Percentiles rank a stretch among this genome's conserved stretches.
Conservation (phyloP, 805 yeast species). For the Kodamaea laetipori region DNA sequence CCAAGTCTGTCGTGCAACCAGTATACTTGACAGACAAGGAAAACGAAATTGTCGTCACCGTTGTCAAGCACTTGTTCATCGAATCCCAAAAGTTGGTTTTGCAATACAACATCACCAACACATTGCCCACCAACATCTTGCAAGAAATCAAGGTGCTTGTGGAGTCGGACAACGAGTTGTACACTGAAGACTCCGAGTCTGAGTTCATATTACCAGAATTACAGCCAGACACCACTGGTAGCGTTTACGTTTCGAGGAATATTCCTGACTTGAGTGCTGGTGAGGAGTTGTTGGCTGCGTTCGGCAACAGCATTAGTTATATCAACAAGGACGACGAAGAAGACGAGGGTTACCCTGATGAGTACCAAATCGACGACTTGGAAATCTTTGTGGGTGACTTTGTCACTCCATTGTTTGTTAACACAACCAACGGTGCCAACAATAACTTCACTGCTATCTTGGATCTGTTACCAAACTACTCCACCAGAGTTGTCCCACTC, state of each 20-base stretch:
- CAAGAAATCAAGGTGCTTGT: conserved; percentile 75
- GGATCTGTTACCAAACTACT: conserved; percentile 66
- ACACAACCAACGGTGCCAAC: conserved; percentile 29
- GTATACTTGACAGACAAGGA: conserved; percentile 84
- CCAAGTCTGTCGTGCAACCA: conserved; percentile 64
- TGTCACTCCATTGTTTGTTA: conserved; percentile 63
- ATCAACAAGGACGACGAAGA: conserved; percentile 79
- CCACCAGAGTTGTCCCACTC: conserved; percentile 69
- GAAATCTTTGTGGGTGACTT: conserved; percentile 79
- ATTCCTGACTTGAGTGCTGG: conserved; percentile 44
- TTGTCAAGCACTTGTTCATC: conserved; percentile 76
- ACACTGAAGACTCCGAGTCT: conserved; percentile 51
- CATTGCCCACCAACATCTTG: conserved; percentile 73
- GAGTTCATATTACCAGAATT: conserved; percentile 66
- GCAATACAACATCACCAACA: conserved; percentile 84
- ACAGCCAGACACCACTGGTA: conserved; percentile 68
- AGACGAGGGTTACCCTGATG: conserved; percentile 87
- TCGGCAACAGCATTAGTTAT: conserved; percentile 71
- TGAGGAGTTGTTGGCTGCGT: conserved; percentile 40
- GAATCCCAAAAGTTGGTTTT: conserved; percentile 68
- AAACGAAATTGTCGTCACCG: conserved; percentile 87
- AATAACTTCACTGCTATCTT: conserved; percentile 73
- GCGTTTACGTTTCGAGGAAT: conserved; percentile 74
- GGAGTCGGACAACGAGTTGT: conserved; percentile 59
- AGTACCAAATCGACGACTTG: conserved; percentile 85